Base-by-base conservation (phyloP, 257 asterid genomes). In the Solanum pinnatisectum region DNA sequence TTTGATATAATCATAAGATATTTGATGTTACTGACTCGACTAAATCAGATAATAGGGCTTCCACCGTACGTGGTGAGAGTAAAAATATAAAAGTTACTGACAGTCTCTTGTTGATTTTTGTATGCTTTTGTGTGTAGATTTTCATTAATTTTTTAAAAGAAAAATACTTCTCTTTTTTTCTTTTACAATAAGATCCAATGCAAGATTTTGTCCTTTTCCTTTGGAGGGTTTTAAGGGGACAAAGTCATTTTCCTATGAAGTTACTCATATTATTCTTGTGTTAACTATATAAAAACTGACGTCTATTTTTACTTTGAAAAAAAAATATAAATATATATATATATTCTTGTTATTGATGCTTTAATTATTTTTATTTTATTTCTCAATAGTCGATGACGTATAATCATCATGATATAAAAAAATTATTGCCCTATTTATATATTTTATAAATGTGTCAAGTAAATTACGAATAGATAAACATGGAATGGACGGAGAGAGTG, bases 151-250 rank as follows among this genome's bases (percentile, higher is more conserved):
- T 63, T 22, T 10, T 11, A 30, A 37, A 37, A 37, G 40, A 8
- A 39, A 39, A 39, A 39, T 39, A 39, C 44, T 39, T 8, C 10
- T 39, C 44, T 39, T 23, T 60, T 37, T 37, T 37, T 8, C 2
- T 37, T 68, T 68, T 68, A 79, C 22, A 14, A 46, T 81, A 81
- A 27, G 84, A 44, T 79, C 84, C 88, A 70, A 86, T 86, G 52
- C 65, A 46, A 72, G 79, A 36, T 84, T 27, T 87, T 87, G 81
- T 85, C 67, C 33, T 76, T 86, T 87, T 74, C 52, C 59, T 37
- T 73, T 72, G 85, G 89, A 71, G 49, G 83, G 83, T 88, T 60
- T 46, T 59, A 52, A 78, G 88, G 88, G 60, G 78, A 60, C 83
- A 76, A 63, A 74, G 84, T 63, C 33, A 46, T 74, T 84, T 83